Evolutionary conservation across 2,329 filamentous ascomycete species (phyloP).

Genomic region (Verruconis gallopava): DNA sequence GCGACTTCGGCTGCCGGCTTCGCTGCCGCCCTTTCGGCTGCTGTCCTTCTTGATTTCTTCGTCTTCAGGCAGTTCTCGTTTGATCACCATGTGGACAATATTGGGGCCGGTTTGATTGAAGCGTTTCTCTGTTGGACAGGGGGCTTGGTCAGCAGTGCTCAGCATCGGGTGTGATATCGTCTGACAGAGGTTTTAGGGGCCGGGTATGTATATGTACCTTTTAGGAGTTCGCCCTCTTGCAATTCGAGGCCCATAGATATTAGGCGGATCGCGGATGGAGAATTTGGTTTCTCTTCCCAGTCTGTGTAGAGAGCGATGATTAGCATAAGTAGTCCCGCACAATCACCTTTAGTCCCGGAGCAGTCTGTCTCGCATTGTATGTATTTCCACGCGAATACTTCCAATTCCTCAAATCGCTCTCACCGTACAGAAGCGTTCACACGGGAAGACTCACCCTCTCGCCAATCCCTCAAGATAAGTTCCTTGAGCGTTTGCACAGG

Average conservation of each 20-base stretch:
- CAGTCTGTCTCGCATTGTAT: too few relatives aligned
- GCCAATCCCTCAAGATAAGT: conserved; percentile 85
- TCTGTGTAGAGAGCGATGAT: too few relatives aligned
- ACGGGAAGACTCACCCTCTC: conserved; percentile 44
- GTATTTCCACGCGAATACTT: too few relatives aligned
- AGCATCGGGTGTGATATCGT: too few relatives aligned
- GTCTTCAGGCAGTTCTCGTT: neutral
- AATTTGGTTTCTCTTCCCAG: neutral
- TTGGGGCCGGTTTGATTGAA: neutral
- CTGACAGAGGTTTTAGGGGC: too few relatives aligned
- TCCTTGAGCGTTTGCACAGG: conserved; percentile 92
- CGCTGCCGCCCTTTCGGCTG: neutral
- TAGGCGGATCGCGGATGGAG: neutral
- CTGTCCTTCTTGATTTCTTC: neutral
- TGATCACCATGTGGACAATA: neutral
- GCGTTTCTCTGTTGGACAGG: neutral
- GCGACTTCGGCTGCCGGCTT: neutral
- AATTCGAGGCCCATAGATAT: neutral
- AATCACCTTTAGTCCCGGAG: too few relatives aligned
- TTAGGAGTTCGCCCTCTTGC: neutral
- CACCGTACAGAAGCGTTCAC: too few relatives aligned
- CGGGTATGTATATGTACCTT: too few relatives aligned
- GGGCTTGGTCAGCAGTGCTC: too few relatives aligned
- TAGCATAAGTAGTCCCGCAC: too few relatives aligned
- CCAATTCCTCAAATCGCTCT: too few relatives aligned